phyloP scores from a whole-genome alignment of 2,329 filamentous ascomycete species.

The Calonectria hongkongensis region DNA sequence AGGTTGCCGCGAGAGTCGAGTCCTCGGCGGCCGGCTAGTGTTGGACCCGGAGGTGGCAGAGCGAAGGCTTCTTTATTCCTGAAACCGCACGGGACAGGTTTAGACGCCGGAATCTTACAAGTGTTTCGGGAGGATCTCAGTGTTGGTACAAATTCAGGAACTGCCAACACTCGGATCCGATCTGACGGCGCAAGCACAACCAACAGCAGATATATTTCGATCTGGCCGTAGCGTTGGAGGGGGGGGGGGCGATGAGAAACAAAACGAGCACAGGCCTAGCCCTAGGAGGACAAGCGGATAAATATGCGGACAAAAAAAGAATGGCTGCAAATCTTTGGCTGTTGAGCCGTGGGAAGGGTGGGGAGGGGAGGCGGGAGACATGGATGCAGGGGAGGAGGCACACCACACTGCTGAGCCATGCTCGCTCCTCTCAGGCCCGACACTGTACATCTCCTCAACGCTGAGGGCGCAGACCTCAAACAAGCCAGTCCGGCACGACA shows the following conservation, averaged over 20 bases:
- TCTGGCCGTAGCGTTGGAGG: constrained; percentile 8
- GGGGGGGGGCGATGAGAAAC: constrained; percentile 4
- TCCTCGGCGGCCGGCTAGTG: neutral
- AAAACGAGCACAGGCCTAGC: constrained; percentile 6
- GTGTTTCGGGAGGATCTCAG: constrained; percentile 14
- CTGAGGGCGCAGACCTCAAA: constrained; percentile 20
- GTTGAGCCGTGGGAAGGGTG: neutral
- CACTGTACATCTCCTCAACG: constrained; percentile 8
- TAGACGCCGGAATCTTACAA: constrained; percentile 13
- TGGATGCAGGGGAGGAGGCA: constrained; percentile 5
- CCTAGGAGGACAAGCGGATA: constrained; percentile 16
- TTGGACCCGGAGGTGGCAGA: constrained; percentile 11
- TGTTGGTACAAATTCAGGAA: constrained; percentile 14
- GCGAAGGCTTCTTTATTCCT: neutral
- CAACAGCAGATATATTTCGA: constrained; percentile 25
- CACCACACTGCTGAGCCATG: constrained; percentile 11
- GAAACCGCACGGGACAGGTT: constrained; percentile 5
- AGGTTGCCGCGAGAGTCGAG: constrained; percentile 6
- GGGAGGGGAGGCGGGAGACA: constrained; percentile 21
- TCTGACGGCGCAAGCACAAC: neutral
- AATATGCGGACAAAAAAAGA: constrained; percentile 24
- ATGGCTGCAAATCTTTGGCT: constrained; percentile 13
- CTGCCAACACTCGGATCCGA: neutral
- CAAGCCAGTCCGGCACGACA: neutral
- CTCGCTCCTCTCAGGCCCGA: constrained; percentile 5